phyloP scores from a whole-genome alignment of 2,329 filamentous ascomycete genomes.

The Domatiomyces globalis region DNA sequence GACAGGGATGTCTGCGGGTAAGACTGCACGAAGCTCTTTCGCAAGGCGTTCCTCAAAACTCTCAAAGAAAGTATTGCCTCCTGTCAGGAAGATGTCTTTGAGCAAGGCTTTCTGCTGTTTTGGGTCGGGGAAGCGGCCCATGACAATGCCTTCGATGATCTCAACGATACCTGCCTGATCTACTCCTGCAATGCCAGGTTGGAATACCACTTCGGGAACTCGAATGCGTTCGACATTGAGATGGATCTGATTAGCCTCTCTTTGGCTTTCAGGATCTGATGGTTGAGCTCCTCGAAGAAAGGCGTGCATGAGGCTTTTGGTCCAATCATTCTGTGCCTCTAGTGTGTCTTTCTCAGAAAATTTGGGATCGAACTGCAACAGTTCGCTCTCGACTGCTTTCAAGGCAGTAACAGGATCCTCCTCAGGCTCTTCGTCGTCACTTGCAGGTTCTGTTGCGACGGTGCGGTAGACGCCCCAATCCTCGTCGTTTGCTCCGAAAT shows the following conservation, averaged over 20 bases:
- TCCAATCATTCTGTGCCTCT: constrained; percentile 91
- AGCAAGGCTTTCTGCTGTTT: constrained; percentile 55
- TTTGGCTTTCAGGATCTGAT: constrained; percentile 65
- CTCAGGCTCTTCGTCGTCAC: constrained; percentile 77
- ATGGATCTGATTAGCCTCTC: constrained; percentile 75
- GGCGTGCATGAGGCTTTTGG: constrained; percentile 74
- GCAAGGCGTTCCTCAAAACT: constrained; percentile 74
- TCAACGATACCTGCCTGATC: constrained; percentile 91
- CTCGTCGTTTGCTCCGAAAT: constrained; percentile 91
- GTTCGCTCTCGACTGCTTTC: constrained; percentile 64
- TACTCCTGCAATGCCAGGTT: constrained; percentile 77
- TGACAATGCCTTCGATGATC: constrained; percentile 79
- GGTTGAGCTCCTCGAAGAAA: constrained; percentile 80
- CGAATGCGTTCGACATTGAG: constrained; percentile 94
- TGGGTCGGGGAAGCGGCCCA: constrained; percentile 53
- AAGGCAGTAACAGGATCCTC: constrained; percentile 68
- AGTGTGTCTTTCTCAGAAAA: constrained; percentile 89
- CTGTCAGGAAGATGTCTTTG: constrained; percentile 80
- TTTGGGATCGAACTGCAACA: constrained; percentile 70
- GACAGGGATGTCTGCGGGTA: constrained; percentile 57
- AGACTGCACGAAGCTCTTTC: constrained; percentile 54
- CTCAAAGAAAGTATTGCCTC: constrained; percentile 76
- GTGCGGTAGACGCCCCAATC: constrained; percentile 96
- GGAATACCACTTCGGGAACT: constrained; percentile 84
- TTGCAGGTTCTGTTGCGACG: constrained; percentile 66